Evolutionary conservation across 106 monocot genomes (phyloP).

Genomic region (Platanthera guangdongensis): DNA sequence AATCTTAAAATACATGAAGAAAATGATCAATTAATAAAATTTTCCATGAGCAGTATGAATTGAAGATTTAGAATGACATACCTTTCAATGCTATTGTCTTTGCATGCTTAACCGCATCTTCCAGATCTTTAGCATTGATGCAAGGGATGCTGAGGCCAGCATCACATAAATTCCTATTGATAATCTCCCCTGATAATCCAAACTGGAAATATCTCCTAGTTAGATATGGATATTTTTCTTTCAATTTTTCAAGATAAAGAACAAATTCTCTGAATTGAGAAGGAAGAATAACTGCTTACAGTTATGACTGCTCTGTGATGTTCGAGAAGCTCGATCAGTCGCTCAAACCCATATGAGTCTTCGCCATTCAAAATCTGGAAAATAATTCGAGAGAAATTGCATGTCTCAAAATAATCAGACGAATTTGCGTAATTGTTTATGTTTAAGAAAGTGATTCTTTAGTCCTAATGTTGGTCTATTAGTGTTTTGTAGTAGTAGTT

Average conservation of each 20-base stretch:
- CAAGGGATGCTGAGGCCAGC: conserved; percentile 35
- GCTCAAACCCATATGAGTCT: conserved; percentile 30
- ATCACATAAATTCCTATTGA: conserved; percentile 21
- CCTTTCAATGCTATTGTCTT: conserved; percentile 27
- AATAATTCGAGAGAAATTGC: neutral
- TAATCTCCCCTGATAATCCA: conserved; percentile 36
- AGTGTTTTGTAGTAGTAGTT: too few species aligned
- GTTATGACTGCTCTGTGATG: conserved; percentile 35
- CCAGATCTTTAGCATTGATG: conserved; percentile 20
- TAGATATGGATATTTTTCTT: neutral
- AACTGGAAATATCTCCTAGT: conserved; percentile 18
- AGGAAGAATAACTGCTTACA: conserved; percentile 23
- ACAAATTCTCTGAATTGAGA: neutral
- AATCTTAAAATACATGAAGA: too few species aligned
- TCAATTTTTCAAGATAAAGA: neutral
- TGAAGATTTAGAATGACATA: conserved; percentile 5
- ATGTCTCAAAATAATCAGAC: neutral
- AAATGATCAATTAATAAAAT: too few species aligned
- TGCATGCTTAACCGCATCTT: conserved; percentile 34
- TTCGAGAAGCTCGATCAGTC: conserved; percentile 24
- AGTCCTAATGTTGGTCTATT: neutral
- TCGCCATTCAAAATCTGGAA: conserved; percentile 11
- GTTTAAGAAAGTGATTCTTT: neutral
- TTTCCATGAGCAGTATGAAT: too few species aligned
- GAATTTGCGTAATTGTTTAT: neutral